Evolutionary conservation across 441 rosid species (phyloP), one percentile per base, ranked within the genome.

Genomic region (Pelargonium cotyledonis): DNA sequence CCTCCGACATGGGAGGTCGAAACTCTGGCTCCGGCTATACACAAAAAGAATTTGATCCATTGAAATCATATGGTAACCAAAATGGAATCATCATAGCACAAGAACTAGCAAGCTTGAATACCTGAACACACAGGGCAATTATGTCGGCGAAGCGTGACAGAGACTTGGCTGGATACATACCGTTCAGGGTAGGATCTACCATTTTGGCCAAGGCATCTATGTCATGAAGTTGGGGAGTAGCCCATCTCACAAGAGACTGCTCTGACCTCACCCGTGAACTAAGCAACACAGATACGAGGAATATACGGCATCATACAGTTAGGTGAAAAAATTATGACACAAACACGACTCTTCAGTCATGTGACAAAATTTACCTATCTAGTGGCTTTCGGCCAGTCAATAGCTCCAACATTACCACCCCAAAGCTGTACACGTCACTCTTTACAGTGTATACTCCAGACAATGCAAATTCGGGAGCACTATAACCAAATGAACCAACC

Each of bases 241-340:
- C 99, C 99, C 99, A 95, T 79, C 96, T 87, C 69, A 95, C 99
- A 44, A 95, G 81, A 79, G 82, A 92, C 73, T 92, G 97, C 72
- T 92, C 99, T 6, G 83, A 89, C 65, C 99, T 88, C 77, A 26
- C 82, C 47, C 90, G 80, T n/a, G n/a, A n/a, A n/a, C n/a, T n/a
- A n/a, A n/a, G n/a, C n/a, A n/a, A n/a, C n/a, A n/a, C n/a, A n/a
- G n/a, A n/a, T n/a, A n/a, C n/a, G n/a, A n/a, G n/a, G n/a, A n/a
- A n/a, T n/a, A n/a, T n/a, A n/a, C n/a, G n/a, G n/a, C n/a, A n/a
- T n/a, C n/a, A n/a, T n/a, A n/a, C n/a, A n/a, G n/a, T n/a, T n/a
- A n/a, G n/a, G 51, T 46, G 4, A 46, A 46, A 0, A 9, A 46
- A 44, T 44, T 9, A 44, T 63, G 57, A 23, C 61, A 0, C 44